Conservation (phyloP, 495 filamentous ascomycete genomes). For the Friedmanniomyces simplex region DNA sequence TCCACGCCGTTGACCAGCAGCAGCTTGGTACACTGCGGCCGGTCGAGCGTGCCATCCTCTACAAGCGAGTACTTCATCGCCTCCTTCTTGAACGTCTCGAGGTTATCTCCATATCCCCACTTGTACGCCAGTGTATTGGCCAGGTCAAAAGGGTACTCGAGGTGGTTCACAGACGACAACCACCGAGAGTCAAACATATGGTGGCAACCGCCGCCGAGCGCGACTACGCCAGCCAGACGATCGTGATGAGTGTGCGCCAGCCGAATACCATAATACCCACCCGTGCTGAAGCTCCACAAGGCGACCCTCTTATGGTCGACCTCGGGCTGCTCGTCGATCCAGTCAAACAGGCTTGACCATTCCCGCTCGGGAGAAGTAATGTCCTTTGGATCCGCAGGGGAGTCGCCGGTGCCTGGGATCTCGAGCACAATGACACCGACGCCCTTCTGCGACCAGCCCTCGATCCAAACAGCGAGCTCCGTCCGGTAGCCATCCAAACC, state of each 20-base stretch:
- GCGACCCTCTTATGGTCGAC: constrained; percentile 55
- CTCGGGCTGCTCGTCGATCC: constrained; percentile 46
- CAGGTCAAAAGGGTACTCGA: constrained; percentile 69
- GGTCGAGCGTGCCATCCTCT: constrained; percentile 55
- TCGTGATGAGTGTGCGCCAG: constrained; percentile 60
- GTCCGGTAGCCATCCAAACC: constrained; percentile 72
- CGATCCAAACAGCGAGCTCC: constrained; percentile 61
- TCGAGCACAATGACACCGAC: constrained; percentile 48
- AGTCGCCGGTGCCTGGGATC: constrained; percentile 74
- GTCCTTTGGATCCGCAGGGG: constrained; percentile 52
- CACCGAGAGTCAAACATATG: constrained; percentile 57
- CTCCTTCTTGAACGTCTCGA: constrained; percentile 49
- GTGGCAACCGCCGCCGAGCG: constrained; percentile 62
- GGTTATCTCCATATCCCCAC: constrained; percentile 50
- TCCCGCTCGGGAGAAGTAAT: constrained; percentile 42
- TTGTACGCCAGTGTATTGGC: constrained; percentile 58
- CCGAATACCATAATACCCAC: constrained; percentile 68
- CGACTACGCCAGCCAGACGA: constrained; percentile 49
- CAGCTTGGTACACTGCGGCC: constrained; percentile 47
- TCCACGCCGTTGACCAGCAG: constrained; percentile 53
- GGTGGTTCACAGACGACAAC: constrained; percentile 55
- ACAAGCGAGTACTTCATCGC: constrained; percentile 65
- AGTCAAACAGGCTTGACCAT: constrained; percentile 57
- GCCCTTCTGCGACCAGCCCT: constrained; percentile 56
- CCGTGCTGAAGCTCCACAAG: constrained; percentile 63